Evolutionary conservation across 768 basidiomycete species (phyloP).

Genomic region (Russula foetens): DNA sequence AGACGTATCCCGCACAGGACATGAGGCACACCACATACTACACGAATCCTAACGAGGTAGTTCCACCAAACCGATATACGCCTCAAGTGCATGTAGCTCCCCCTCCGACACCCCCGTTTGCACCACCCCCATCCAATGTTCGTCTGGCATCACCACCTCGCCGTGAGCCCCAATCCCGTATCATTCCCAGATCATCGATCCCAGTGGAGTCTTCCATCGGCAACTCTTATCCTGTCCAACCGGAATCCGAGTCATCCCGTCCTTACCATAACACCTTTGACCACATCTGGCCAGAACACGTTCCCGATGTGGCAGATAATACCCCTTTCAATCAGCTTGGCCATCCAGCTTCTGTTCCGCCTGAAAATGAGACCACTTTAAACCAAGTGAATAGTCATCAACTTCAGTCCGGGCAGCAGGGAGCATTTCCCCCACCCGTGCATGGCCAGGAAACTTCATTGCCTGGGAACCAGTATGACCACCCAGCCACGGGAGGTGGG

Average conservation of each 20-base stretch:
- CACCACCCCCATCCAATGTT: not conserved
- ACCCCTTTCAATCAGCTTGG: not conserved
- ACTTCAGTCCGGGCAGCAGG: not conserved
- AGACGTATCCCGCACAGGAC: not conserved
- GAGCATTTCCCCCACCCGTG: not conserved
- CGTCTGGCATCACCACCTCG: conserved; percentile 5
- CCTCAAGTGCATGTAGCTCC: not conserved
- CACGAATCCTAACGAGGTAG: not conserved
- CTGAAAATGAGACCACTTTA: not conserved
- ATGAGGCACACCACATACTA: not conserved
- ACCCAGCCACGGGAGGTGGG: not conserved
- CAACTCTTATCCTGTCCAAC: not conserved
- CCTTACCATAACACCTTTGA: not conserved
- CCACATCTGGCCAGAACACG: not conserved
- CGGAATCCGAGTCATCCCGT: not conserved
- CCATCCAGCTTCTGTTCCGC: not conserved
- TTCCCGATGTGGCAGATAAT: not conserved
- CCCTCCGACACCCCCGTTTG: not conserved
- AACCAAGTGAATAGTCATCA: not conserved
- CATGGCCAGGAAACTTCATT: not conserved
- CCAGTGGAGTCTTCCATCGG: not conserved
- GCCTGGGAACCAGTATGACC: not conserved
- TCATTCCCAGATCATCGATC: not conserved
- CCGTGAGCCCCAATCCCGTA: not conserved
- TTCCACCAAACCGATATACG: not conserved